Percentiles rank a stretch among this genome's conserved stretches.
Conservation (phyloP, 2,329 filamentous ascomycete genomes). For the Magnaporthales sp. region DNA sequence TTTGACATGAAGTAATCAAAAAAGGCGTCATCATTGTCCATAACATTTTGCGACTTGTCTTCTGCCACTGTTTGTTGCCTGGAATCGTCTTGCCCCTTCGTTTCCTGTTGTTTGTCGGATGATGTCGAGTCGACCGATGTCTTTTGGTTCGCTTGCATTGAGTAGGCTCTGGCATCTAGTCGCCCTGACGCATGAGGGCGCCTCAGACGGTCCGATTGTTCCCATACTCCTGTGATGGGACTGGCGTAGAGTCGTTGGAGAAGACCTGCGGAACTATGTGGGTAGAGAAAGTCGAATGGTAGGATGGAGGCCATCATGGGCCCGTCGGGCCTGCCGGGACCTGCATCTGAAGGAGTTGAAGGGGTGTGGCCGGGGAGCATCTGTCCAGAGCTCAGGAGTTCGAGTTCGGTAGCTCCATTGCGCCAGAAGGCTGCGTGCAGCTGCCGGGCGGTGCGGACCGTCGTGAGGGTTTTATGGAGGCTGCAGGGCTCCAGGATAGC, state of each 20-base stretch:
- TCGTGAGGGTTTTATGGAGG: slow-evolving; percentile 41
- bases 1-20: no score
- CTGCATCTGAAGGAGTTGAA: slow-evolving; percentile 3
- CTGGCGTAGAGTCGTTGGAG: slow-evolving; percentile 25
- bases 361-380: slow-evolving; percentile 16
- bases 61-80: no score
- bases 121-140: neutral
- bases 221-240: slow-evolving; percentile 4
- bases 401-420: slow-evolving; percentile 41
- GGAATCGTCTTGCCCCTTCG: neutral
- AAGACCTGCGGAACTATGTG: slow-evolving; percentile 32
- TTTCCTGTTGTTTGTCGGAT: neutral
- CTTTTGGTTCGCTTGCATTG: neutral
- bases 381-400: slow-evolving; percentile 35
- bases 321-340: slow-evolving; percentile 9
- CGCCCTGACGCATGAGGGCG: neutral
- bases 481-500: slow-evolving; percentile 46
- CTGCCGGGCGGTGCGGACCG: slow-evolving; percentile 30
- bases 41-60: no score
- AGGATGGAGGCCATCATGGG: slow-evolving; percentile 36
- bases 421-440: slow-evolving; percentile 45
- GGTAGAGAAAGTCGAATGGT: slow-evolving; percentile 49
- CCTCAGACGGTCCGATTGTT: slow-evolving; percentile 12
- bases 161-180: neutral
- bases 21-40: no score